phyloP scores from a whole-genome alignment of 148 eudicot genomes.

The Polygonum aviculare region DNA sequence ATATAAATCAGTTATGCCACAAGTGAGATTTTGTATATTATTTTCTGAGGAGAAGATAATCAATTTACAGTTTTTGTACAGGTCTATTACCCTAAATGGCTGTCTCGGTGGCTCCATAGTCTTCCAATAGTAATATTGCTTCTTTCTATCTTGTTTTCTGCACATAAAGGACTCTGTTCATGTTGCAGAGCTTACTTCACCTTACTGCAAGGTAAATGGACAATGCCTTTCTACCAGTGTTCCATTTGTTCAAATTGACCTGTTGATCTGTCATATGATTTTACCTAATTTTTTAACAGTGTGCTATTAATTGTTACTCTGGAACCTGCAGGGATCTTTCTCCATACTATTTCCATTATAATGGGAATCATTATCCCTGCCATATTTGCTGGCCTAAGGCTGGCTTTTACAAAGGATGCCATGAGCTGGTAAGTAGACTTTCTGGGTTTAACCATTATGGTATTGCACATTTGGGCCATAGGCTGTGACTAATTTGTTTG shows the following conservation, averaged over 20 bases:
- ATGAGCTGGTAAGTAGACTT: slow-evolving; percentile 73
- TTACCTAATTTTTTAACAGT: background rate
- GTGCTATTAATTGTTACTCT: background rate
- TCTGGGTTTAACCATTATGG: slow-evolving; percentile 4
- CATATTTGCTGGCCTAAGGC: slow-evolving; percentile 49
- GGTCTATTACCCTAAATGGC: slow-evolving; percentile 63
- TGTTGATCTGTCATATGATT: slow-evolving; percentile 1
- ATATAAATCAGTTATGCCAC: background rate
- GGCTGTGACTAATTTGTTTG: background rate
- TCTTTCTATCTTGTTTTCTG: slow-evolving; percentile 45
- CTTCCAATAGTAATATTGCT: slow-evolving; percentile 56
- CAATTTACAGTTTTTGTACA: slow-evolving; percentile 17
- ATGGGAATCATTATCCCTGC: slow-evolving; percentile 59
- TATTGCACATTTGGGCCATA: background rate
- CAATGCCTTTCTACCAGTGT: background rate
- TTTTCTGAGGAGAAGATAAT: background rate
- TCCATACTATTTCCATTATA: slow-evolving; percentile 49
- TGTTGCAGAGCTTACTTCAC: slow-evolving; percentile 37
- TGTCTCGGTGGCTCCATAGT: slow-evolving; percentile 62
- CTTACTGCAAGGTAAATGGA: slow-evolving; percentile 62
- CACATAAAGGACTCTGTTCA: slow-evolving; percentile 30
- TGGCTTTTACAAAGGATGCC: slow-evolving; percentile 52
- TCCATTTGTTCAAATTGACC: background rate
- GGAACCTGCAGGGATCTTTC: slow-evolving; percentile 53
- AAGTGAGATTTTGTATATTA: background rate